A percentile compares a stretch with the other conserved stretches of the same genome.
phyloP scores from a whole-genome alignment of 345 rosid genomes.

The Camelina hispida region DNA sequence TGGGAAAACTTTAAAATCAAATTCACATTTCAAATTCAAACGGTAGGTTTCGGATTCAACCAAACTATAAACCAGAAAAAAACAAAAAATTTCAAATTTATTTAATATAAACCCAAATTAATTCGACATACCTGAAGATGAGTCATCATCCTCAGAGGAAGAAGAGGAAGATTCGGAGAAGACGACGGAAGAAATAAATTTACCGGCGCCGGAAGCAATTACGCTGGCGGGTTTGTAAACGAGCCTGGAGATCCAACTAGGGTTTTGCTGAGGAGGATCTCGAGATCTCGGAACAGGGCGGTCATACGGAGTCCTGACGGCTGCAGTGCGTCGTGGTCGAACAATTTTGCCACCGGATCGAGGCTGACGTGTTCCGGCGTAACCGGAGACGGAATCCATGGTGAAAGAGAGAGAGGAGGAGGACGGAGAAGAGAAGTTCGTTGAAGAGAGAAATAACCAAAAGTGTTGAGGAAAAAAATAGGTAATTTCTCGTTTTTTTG shows the following conservation, averaged over 20 bases:
- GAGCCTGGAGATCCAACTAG: constrained; percentile 87
- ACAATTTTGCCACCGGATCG: constrained; percentile 75
- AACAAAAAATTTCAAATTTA: not conserved
- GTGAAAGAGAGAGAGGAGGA: not conserved
- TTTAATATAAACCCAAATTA: not conserved
- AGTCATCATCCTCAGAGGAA: constrained; percentile 56
- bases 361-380: constrained; percentile 42
- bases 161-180: constrained; percentile 61
- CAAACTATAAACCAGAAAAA: not conserved
- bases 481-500: constrained; percentile 38
- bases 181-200: constrained; percentile 70
- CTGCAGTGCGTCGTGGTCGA: constrained; percentile 56
- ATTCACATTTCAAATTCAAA: constrained; percentile 21
- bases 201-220: constrained; percentile 80
- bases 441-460: constrained; percentile 16
- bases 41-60: constrained; percentile 17
- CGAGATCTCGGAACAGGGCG: constrained; percentile 45
- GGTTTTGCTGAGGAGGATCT: constrained; percentile 53
- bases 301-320: constrained; percentile 67
- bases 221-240: constrained; percentile 74
- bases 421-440: constrained; percentile 35
- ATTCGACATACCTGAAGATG: constrained; percentile 51
- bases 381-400: constrained; percentile 48
- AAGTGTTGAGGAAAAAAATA: constrained; percentile 7
- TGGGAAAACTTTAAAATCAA: constrained; percentile 19